Conservation (phyloP, 2,329 filamentous ascomycete genomes). For the Trichophyton simii region DNA sequence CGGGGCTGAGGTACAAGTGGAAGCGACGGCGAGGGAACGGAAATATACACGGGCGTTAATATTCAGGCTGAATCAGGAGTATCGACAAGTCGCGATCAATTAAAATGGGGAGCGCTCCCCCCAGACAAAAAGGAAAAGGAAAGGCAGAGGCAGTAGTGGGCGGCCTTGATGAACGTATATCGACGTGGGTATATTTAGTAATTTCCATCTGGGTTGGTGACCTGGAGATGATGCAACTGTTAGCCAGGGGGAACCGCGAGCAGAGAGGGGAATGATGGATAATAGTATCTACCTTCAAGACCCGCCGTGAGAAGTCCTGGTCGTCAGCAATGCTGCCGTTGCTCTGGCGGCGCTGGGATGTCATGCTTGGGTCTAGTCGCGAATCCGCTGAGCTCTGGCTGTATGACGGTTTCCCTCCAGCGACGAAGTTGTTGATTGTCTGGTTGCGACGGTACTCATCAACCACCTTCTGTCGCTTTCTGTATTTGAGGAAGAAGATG, state of each 20-base stretch:
- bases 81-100: conserved; percentile 1
- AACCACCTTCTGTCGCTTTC: conserved; percentile 63
- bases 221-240: conserved; percentile 6
- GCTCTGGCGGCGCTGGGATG: conserved; percentile 73
- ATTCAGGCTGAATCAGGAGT: neutral
- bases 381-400: conserved; percentile 64
- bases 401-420: conserved; percentile 45
- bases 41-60: conserved; percentile 1
- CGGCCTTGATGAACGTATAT: neutral
- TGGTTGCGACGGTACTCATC: conserved; percentile 74
- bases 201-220: conserved; percentile 13
- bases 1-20: neutral
- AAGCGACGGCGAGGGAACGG: neutral
- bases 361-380: conserved; percentile 68
- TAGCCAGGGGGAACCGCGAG: neutral
- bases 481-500: conserved; percentile 63
- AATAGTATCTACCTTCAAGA: conserved; percentile 59
- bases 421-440: conserved; percentile 59
- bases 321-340: conserved; percentile 95
- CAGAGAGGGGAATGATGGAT: neutral
- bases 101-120: neutral
- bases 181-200: conserved; percentile 7
- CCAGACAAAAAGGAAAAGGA: neutral
- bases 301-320: conserved; percentile 89
- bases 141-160: neutral